A percentile compares a stretch with the other conserved stretches of the same genome.
These are phyloP conservation scores for Durio zibethinus DNA, from an alignment of 345 rosid species.

Conservation along the genomic window DNA sequence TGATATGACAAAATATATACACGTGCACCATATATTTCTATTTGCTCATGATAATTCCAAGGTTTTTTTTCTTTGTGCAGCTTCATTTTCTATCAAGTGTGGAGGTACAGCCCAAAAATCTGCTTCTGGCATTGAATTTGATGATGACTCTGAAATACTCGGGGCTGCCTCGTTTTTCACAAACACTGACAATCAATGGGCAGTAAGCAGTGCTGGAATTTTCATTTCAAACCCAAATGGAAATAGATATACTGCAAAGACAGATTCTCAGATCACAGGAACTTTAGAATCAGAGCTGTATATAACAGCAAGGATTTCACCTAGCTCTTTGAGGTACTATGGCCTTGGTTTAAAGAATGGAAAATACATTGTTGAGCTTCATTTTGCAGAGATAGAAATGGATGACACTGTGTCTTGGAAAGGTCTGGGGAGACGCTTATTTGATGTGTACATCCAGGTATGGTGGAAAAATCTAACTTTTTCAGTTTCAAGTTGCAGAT, in stretches of 20 bases:
- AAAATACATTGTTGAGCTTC: not conserved
- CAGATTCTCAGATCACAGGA: no score
- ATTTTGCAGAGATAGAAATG: constrained; percentile 7
- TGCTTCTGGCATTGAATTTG: constrained; percentile 36
- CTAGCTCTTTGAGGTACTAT: not conserved
- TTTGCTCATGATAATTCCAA: no score
- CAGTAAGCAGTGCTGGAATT: no score
- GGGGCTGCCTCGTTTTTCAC: constrained; percentile 38
- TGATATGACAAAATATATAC: no score
- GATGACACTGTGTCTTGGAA: not conserved
- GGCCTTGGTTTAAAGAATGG: not conserved
- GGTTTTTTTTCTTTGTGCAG: constrained; percentile 22
- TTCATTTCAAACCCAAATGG: no score
- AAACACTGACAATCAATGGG: no score
- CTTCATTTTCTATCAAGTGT: constrained; percentile 51
- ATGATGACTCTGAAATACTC: constrained; percentile 40
- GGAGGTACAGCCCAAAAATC: constrained; percentile 51
- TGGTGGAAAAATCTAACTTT: not conserved
- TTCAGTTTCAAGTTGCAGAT: not conserved
- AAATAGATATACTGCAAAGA: no score
- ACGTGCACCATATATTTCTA: no score
- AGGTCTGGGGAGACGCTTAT: constrained; percentile 3
- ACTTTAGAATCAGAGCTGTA: constrained; percentile 5
- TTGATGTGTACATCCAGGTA: not conserved
- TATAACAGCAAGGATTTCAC: not conserved